These are phyloP conservation scores for Colletotrichum tropicale DNA, from an alignment of 2,329 filamentous ascomycete genomes.

Conservation along the genomic window DNA sequence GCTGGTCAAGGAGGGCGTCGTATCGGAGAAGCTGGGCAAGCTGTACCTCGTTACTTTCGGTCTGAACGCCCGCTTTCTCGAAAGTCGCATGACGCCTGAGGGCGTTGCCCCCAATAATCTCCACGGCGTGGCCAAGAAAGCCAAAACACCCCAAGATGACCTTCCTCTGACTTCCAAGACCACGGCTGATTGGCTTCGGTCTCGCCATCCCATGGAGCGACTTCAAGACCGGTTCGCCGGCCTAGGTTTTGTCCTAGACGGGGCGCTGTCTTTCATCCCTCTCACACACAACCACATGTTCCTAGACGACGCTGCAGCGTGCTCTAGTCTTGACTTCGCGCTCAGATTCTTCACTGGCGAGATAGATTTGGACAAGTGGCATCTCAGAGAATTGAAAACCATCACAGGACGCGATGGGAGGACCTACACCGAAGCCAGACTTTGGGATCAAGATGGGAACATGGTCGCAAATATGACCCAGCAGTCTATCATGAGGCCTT, in stretches of 20 bases:
- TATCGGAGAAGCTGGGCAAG: conserved; percentile 26
- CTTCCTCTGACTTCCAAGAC: conserved; percentile 34
- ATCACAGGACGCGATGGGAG: conserved; percentile 42
- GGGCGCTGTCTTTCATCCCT: conserved; percentile 45
- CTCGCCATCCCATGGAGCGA: conserved; percentile 21
- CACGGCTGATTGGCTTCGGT: conserved; percentile 47
- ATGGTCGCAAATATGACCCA: conserved; percentile 54
- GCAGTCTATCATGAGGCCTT: conserved; percentile 41
- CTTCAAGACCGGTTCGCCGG: conserved; percentile 37
- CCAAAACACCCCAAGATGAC: conserved; percentile 34
- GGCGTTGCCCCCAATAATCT: conserved; percentile 49
- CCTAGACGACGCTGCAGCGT: conserved; percentile 47
- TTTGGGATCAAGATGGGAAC: conserved; percentile 48
- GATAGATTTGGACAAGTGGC: conserved; percentile 45
- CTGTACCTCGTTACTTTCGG: conserved; percentile 32
- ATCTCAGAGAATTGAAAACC: conserved; percentile 44
- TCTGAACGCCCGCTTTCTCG: conserved; percentile 32
- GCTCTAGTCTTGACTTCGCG: conserved; percentile 54
- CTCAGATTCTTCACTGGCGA: conserved; percentile 45
- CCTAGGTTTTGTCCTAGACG: conserved; percentile 50
- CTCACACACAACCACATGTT: conserved; percentile 45
- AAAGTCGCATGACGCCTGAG: conserved; percentile 39
- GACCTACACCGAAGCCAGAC: conserved; percentile 45
- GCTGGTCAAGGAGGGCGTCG: conserved; percentile 26
- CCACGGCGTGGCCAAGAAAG: conserved; percentile 41